phyloP scores from a whole-genome alignment of 31 red algal genomes.

The Odonthalia washingtoniensis region DNA sequence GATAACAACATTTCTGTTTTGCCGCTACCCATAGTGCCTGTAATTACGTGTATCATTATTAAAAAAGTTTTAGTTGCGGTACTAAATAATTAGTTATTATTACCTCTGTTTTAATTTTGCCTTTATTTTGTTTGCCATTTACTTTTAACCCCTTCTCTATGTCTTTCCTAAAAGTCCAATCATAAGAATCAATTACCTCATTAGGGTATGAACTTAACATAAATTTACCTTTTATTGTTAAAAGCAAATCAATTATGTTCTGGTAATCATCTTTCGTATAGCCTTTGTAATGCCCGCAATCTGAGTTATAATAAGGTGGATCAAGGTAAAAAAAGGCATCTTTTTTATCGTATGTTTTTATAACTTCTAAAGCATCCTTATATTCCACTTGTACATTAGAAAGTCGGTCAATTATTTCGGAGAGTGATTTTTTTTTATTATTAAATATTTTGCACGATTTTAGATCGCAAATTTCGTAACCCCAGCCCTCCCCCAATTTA shows the following conservation, averaged over 20 bases:
- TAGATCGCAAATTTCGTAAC: conserved; percentile 6
- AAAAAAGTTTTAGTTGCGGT: too few species aligned
- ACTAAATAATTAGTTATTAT: too few species aligned
- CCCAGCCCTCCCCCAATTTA: background rate
- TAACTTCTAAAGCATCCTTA: conserved; percentile 17
- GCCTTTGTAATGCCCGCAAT: conserved; percentile 8
- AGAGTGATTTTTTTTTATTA: conserved; percentile 3
- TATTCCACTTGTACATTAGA: conserved; percentile 1
- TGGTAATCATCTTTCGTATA: conserved; percentile 5
- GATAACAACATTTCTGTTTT: too few species aligned
- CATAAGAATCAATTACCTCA: too few species aligned
- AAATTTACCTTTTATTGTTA: conserved; percentile 6
- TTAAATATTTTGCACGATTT: conserved; percentile 7
- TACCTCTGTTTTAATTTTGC: too few species aligned
- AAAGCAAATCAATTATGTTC: conserved; percentile 1
- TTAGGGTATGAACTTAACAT: conserved; percentile 13
- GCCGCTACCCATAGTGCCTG: too few species aligned
- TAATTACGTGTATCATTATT: too few species aligned
- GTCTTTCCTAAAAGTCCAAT: too few species aligned
- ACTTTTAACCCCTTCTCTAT: too few species aligned
- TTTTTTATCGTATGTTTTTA: conserved; percentile 7
- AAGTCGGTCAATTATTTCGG: conserved; percentile 9
- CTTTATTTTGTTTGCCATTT: too few species aligned
- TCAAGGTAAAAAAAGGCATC: conserved; percentile 17
- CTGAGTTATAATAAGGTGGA: conserved; percentile 1